Evolutionary conservation across 192 early-diverging fungal species (phyloP), one percentile per base, ranked within the genome.

Genomic region (Umbelopsis isabellina): DNA sequence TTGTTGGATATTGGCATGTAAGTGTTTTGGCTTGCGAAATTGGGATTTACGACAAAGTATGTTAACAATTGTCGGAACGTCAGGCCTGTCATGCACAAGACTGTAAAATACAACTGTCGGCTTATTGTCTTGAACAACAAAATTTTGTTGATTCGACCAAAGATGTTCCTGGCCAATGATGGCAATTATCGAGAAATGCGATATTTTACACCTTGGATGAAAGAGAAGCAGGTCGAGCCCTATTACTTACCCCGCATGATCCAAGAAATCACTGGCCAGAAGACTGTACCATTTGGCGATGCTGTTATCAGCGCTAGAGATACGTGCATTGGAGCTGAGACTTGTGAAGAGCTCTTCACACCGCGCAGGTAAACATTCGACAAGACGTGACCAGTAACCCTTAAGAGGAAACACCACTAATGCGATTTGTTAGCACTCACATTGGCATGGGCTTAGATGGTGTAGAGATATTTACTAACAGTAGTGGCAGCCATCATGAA

Each of bases 321-420:
- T 72, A 91, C 97, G 4, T 92, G 91, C 52, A 81, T 99, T 55
- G 98, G 98, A 12, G 87, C 94, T 2, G 98, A 99, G 78, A 83
- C 94, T 66, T 99, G 98, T 72, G 98, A 99, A 81, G 98, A 99
- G 69, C 80, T 99, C 18, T 99, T 98, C 83, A 96, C 96, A 3
- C 94, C 97, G 4, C 82, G 91, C 46, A 93, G 90, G 89, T 90
- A 74, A 23, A 18, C 65, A 16, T 21, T 22, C 11, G 16, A n/a
- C n/a, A 55, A 8, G 33, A 11, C 21, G 65, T 27, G n/a, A 46
- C 13, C 55, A 27, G 18, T 52, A 3, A 35, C 13, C 4, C 3
- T 45, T 37, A 2, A 5, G n/a, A 11, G n/a, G 44, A 46, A 23
- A 35, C 4, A 37, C n/a, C 1, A 46, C 49, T 6, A 12, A 41